Base-by-base conservation (phyloP, 1,284 basidiomycete species). In the Tausonia pullulans region DNA sequence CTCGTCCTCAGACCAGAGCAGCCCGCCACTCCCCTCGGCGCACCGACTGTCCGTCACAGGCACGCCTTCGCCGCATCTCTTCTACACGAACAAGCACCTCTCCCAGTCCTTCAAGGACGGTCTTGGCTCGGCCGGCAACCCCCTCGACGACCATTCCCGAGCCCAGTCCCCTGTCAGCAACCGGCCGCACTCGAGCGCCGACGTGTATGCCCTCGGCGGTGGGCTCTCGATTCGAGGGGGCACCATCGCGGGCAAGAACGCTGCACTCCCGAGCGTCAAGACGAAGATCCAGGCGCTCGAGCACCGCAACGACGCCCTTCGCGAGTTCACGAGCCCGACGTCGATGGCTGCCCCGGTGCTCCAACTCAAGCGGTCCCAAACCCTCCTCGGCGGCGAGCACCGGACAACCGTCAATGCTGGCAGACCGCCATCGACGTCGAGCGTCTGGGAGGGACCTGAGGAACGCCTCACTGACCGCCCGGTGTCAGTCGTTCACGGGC, bases 221-320 rank as follows among this genome's bases (percentile, higher is more conserved):
- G 58, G 50, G 8, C 73, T 27, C 66, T 69, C 1, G 68, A 74
- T 70, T 64, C 40, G 5, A 55, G n/a, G 54, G 53, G 41, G 0
- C 52, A 14, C 52, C n/a, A 46, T 45, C 6, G 51, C 13, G n/a
- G 46, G 13, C 40, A 39, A 45, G 3, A n/a, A 13, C 58, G 8
- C 61, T 40, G 46, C 45, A 11, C 51, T 56, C 11, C 67, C 64
- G 8, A 66, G 64, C 4, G 64, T 63, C 9, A 43, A 62, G 41
- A 62, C 51, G 9, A 74, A 74, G 63, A 72, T 76, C 16, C 70
- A 68, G 7, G 72, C 73, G 63, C 67, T 77, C 44, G 72, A 77
- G 62, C 69, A 69, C 16, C 68, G 75, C 8, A 69, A 74, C 43
- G 71, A 74, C 60, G 72, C 74, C 0, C 64, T 75, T 49, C 67